Base-by-base conservation (phyloP, 192 early-diverging fungal genomes). In the Coemansia sp. region DNA sequence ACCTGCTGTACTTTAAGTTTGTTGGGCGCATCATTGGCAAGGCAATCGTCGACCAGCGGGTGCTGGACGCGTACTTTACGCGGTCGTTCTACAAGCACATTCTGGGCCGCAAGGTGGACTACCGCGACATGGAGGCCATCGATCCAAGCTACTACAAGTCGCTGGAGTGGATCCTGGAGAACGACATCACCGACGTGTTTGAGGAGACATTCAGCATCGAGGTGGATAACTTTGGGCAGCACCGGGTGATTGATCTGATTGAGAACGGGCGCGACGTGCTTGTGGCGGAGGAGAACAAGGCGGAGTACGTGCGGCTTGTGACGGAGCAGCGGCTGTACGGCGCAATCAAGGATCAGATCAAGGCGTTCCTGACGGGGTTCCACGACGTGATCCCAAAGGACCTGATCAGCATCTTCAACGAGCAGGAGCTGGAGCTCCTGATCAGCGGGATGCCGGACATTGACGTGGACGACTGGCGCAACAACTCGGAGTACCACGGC, bases 381-480 rank as follows among this genome's bases (percentile, higher is more conserved):
- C 93, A 95, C 68, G 96, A 97, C 61, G 84, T 99, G 53, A 96
- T 99, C 71, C 95, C 97, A 1, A 80, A 87, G 56, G 90, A 94
- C 49, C 83, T 99, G 71, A 91, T 98, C 65, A 91, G 91, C 67
- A 99, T 99, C 54, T 97, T 99, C 71, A 98, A 99, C 76, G 97
- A 99, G 78, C 95, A 99, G 83, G 97, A 99, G 79, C 85, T 99
- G 54, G 97, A 99, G 79, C 87, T 99, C 54, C 81, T 99, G 63
- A 99, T 99, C 74, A 97, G 95, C 49, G 97, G 97, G 21, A 81
- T 99, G 84, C 97, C 97, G 4, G 97, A 99, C 68, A 96, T 99
- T 71, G 97, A 99, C 75, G 93, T 99, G 60, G 97, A 99, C 70
- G 97, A 99, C 77, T 98, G 96, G 97, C 94, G 95, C 71, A 99